These are phyloP conservation scores for Leccinum boreale DNA, from an alignment of 768 basidiomycete species.

Conservation along the genomic window DNA sequence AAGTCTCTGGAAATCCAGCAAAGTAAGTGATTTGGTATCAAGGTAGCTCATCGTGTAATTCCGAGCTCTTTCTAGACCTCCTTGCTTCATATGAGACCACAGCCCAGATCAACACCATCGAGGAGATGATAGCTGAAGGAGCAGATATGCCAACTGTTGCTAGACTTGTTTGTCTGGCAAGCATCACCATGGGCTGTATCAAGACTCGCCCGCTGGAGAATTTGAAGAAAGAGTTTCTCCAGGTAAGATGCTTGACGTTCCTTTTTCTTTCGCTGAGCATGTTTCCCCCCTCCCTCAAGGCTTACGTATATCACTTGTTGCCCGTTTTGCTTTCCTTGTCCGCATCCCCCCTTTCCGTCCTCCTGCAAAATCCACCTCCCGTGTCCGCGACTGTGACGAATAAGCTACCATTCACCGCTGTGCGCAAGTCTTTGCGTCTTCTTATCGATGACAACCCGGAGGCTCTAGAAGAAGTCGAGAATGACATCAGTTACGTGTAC, in stretches of 20 bases:
- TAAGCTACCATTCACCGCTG: slow-evolving; percentile 67
- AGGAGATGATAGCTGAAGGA: slow-evolving; percentile 86
- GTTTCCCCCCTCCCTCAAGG: slow-evolving; percentile 37
- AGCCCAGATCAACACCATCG: slow-evolving; percentile 79
- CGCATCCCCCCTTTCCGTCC: slow-evolving; percentile 61
- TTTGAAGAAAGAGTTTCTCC: slow-evolving; percentile 88
- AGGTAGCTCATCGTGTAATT: slow-evolving; percentile 8
- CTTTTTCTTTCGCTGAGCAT: neutral
- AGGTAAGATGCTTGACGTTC: slow-evolving; percentile 40
- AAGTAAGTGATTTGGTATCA: slow-evolving; percentile 47
- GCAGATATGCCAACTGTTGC: slow-evolving; percentile 77
- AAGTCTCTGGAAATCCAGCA: slow-evolving; percentile 94
- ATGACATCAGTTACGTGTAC: slow-evolving; percentile 94
- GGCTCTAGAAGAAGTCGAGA: slow-evolving; percentile 76
- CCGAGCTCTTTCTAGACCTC: slow-evolving; percentile 55
- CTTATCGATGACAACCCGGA: slow-evolving; percentile 85
- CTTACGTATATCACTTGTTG: slow-evolving; percentile 73
- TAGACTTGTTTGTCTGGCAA: slow-evolving; percentile 82
- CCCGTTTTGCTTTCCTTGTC: slow-evolving; percentile 65
- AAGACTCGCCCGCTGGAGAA: slow-evolving; percentile 84
- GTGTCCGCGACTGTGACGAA: slow-evolving; percentile 40
- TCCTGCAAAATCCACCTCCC: slow-evolving; percentile 69
- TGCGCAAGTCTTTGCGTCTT: slow-evolving; percentile 86
- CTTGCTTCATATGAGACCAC: slow-evolving; percentile 86
- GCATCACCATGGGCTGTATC: slow-evolving; percentile 80